Conservation (phyloP, 2,329 filamentous ascomycete genomes). For the Neurospora sp. region DNA sequence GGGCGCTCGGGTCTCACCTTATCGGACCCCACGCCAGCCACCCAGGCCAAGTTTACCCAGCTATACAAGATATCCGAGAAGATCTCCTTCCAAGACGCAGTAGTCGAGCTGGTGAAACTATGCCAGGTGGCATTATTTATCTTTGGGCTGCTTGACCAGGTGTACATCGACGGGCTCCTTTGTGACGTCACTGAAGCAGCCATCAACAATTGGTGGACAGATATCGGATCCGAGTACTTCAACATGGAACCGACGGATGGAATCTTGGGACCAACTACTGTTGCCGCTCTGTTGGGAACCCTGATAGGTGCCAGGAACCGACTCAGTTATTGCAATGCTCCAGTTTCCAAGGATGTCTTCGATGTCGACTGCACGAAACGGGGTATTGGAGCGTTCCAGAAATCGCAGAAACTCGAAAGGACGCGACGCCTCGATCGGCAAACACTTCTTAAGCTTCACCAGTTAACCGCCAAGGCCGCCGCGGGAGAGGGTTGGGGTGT, state of each 20-base stretch:
- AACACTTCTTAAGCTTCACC: conserved; percentile 73
- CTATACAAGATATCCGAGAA: conserved; percentile 82
- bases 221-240: conserved; percentile 85
- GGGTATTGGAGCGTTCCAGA: conserved; percentile 82
- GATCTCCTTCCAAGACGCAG: conserved; percentile 66
- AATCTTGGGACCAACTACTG: conserved; percentile 83
- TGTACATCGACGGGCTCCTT: conserved; percentile 84
- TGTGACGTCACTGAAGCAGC: conserved; percentile 90
- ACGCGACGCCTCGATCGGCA: conserved; percentile 73
- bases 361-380: conserved; percentile 75
- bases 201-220: conserved; percentile 91
- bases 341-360: conserved; percentile 84
- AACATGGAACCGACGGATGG: conserved; percentile 89
- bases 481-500: conserved; percentile 85
- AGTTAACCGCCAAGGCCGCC: conserved; percentile 80
- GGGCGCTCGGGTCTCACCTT: conserved; percentile 80
- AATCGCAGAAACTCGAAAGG: conserved; percentile 69
- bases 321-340: conserved; percentile 72
- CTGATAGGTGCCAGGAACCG: conserved; percentile 85
- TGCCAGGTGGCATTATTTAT: conserved; percentile 83
- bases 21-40: conserved; percentile 66
- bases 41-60: conserved; percentile 83
- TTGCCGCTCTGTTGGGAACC: conserved; percentile 77
- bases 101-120: conserved; percentile 80
- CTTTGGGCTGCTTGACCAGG: conserved; percentile 77